A percentile compares a stretch with the other conserved stretches of the same genome.
Conservation (phyloP, 768 basidiomycete genomes). For the Aureoboletus auriporus region DNA sequence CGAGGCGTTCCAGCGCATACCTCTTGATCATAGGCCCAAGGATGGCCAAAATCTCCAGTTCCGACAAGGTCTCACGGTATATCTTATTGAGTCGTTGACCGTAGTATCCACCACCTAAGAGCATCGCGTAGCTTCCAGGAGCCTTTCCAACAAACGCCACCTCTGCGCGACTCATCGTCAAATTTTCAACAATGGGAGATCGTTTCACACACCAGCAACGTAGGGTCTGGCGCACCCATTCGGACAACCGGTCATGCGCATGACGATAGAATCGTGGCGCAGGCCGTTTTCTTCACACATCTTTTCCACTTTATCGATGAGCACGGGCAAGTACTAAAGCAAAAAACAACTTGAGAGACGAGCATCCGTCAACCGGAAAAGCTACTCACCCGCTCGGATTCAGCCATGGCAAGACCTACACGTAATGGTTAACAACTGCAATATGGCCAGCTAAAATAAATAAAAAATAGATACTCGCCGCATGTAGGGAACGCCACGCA, state of each 20-base stretch:
- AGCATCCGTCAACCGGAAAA: not conserved
- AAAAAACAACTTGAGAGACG: slow-evolving; percentile 34
- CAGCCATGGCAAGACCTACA: slow-evolving; percentile 71
- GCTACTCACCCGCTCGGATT: slow-evolving; percentile 58
- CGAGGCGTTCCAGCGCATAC: slow-evolving; percentile 81
- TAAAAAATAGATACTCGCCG: slow-evolving; percentile 38
- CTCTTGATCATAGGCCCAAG: slow-evolving; percentile 91
- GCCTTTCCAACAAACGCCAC: slow-evolving; percentile 97
- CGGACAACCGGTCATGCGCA: slow-evolving; percentile 98
- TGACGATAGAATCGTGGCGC: slow-evolving; percentile 91
- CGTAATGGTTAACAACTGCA: not conserved
- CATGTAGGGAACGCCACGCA: slow-evolving; percentile 99
- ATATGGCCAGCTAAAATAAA: not conserved
- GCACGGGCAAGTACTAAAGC: slow-evolving; percentile 78
- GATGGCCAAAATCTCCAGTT: slow-evolving; percentile 88
- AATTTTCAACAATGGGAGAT: not conserved
- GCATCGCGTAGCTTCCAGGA: slow-evolving; percentile 87
- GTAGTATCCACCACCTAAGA: slow-evolving; percentile 92
- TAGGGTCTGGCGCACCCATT: slow-evolving; percentile 94
- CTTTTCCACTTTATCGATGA: slow-evolving; percentile 92
- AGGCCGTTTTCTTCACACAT: slow-evolving; percentile 92
- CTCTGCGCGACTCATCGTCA: slow-evolving; percentile 46
- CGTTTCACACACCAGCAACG: slow-evolving; percentile 59
- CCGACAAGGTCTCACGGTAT: slow-evolving; percentile 86
- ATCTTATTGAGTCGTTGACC: slow-evolving; percentile 97